Conservation (phyloP, 495 filamentous ascomycete species). For the Neurospora sp. region DNA sequence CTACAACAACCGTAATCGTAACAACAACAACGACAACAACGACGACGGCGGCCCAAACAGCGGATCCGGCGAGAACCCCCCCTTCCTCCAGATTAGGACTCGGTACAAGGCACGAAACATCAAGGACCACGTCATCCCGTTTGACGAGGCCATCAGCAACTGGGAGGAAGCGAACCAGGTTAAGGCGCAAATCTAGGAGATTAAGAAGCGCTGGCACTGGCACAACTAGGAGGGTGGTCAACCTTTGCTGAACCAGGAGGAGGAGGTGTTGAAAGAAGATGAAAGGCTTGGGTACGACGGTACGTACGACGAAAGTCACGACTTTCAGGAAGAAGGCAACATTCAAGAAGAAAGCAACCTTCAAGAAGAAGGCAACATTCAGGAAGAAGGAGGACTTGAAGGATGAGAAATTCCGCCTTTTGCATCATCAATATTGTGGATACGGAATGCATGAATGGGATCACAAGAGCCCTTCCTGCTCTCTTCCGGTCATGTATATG, state of each 20-base stretch:
- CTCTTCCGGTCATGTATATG: background rate
- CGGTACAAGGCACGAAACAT: slow-evolving; percentile 25
- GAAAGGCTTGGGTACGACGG: background rate
- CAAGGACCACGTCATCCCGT: slow-evolving; percentile 15
- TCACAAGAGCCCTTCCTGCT: background rate
- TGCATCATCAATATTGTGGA: background rate
- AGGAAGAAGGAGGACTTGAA: background rate
- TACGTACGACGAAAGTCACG: background rate
- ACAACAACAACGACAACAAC: background rate
- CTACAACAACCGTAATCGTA: background rate
- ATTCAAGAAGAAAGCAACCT: background rate
- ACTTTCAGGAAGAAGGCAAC: background rate
- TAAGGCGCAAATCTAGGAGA: slow-evolving; percentile 4
- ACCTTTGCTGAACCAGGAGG: background rate
- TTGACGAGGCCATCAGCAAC: slow-evolving; percentile 19
- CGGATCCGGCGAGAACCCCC: background rate
- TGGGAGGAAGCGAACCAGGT: slow-evolving; percentile 28
- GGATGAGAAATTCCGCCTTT: background rate
- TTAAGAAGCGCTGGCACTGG: background rate
- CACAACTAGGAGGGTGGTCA: background rate
- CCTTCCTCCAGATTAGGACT: background rate
- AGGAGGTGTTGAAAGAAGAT: background rate
- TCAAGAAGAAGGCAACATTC: background rate
- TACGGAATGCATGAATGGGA: background rate
- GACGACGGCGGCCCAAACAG: background rate